phyloP scores from a whole-genome alignment of 2,329 filamentous ascomycete species.

The Trichophyton simii region DNA sequence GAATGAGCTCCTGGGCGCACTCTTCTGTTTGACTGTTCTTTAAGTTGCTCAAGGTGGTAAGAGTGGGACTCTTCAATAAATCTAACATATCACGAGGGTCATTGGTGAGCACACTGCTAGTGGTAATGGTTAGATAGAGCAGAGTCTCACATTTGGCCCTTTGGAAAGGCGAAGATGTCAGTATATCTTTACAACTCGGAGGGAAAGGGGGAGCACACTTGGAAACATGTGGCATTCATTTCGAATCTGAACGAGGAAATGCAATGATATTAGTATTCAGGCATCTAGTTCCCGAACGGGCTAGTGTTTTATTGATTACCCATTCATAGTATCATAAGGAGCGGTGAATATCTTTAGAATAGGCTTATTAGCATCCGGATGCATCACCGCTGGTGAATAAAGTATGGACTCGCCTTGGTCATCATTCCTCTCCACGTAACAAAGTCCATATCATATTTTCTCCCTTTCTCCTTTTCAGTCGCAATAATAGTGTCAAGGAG shows the following conservation, averaged over 20 bases:
- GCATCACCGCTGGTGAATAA: neutral
- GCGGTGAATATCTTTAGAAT: slow-evolving; percentile 61
- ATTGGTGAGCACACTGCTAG: neutral
- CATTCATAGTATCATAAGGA: slow-evolving; percentile 70
- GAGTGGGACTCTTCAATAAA: slow-evolving; percentile 87
- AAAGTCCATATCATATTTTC: slow-evolving; percentile 61
- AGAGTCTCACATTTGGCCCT: slow-evolving; percentile 45
- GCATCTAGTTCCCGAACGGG: slow-evolving; percentile 3
- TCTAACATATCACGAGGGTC: slow-evolving; percentile 34
- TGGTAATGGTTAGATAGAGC: neutral
- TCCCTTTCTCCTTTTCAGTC: slow-evolving; percentile 56
- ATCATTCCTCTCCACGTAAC: slow-evolving; percentile 97
- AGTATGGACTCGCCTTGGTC: slow-evolving; percentile 58
- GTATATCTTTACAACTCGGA: neutral
- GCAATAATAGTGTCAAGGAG: slow-evolving; percentile 63
- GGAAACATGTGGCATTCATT: slow-evolving; percentile 87
- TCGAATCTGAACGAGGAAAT: slow-evolving; percentile 53
- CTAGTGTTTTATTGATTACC: slow-evolving; percentile 37
- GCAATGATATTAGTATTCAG: slow-evolving; percentile 1
- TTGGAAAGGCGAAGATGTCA: slow-evolving; percentile 17
- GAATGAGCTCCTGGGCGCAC: slow-evolving; percentile 45
- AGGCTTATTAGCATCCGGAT: neutral
- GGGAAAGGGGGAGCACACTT: slow-evolving; percentile 47
- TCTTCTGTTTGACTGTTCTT: slow-evolving; percentile 42
- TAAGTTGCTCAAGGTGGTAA: slow-evolving; percentile 53